Percentiles rank a stretch among this genome's conserved stretches.
phyloP scores from a whole-genome alignment of 441 rosid genomes.

The Adansonia rubrostipa region DNA sequence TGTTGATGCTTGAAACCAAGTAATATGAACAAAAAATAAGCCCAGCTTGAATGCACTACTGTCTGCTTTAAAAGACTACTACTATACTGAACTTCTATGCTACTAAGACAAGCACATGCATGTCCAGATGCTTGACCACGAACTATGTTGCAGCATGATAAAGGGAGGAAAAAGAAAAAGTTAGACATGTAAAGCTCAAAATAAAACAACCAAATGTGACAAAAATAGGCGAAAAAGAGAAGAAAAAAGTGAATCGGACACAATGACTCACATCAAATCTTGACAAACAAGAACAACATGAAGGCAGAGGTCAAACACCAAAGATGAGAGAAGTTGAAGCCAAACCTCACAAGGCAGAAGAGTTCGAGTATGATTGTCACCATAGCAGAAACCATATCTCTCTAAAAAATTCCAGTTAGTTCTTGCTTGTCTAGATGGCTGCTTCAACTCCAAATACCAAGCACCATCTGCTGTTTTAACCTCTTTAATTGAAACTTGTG shows the following conservation, averaged over 20 bases:
- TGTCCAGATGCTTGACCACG: not conserved
- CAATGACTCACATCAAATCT: not conserved
- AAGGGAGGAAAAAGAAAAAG: not conserved
- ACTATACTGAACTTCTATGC: not conserved
- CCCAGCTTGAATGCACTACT: not conserved
- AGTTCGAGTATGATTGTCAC: constrained; percentile 53
- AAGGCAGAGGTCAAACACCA: constrained; percentile 3
- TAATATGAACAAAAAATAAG: not conserved
- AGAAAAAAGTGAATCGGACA: not conserved
- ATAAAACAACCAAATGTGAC: constrained; percentile 2
- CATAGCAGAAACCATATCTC: constrained; percentile 90
- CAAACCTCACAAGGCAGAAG: constrained; percentile 95
- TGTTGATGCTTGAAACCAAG: not conserved
- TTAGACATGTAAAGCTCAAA: constrained; percentile 9
- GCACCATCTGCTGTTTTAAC: constrained; percentile 63
- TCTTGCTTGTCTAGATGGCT: constrained; percentile 55
- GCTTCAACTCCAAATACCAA: constrained; percentile 66
- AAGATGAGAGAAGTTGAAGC: constrained; percentile 33
- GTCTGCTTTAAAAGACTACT: constrained; percentile 10
- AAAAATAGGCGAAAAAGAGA: not conserved
- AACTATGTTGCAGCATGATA: not conserved
- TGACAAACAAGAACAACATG: not conserved
- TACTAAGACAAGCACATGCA: not conserved
- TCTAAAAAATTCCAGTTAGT: constrained; percentile 85
- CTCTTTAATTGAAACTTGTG: constrained; percentile 64